A percentile compares a stretch with the other conserved stretches of the same genome.
phyloP scores from a whole-genome alignment of 495 filamentous ascomycete genomes.

The Recurvomyces mirabilis region DNA sequence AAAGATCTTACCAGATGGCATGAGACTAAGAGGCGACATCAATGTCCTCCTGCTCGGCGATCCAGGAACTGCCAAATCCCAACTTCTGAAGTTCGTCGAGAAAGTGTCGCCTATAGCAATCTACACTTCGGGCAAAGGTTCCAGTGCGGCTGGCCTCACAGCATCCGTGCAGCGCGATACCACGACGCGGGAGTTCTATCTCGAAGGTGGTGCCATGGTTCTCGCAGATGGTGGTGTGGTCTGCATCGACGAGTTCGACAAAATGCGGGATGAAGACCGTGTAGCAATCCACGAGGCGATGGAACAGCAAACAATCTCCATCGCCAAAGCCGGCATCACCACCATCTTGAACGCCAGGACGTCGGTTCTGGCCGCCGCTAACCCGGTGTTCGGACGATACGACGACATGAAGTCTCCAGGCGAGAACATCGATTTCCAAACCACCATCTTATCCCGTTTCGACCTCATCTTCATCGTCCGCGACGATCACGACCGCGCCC shows the following conservation, averaged over 20 bases:
- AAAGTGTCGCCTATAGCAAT: constrained; percentile 95
- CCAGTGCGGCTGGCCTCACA: constrained; percentile 94
- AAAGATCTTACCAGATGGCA: constrained; percentile 96
- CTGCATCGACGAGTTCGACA: constrained; percentile 99
- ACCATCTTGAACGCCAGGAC: constrained; percentile 96
- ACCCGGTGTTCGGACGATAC: constrained; percentile 95
- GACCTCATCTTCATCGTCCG: constrained; percentile 99
- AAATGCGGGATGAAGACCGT: constrained; percentile 98
- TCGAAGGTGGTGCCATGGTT: constrained; percentile 98
- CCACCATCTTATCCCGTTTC: constrained; percentile 94
- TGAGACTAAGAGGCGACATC: constrained; percentile 97
- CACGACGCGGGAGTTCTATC: constrained; percentile 88
- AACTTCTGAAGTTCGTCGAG: constrained; percentile 94
- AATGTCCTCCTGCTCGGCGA: constrained; percentile 97
- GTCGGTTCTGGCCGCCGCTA: constrained; percentile 89
- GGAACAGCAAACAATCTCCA: constrained; percentile 99
- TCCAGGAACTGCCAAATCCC: constrained; percentile 96
- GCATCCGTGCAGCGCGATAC: constrained; percentile 93
- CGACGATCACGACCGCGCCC: constrained; percentile 79
- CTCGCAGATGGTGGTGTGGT: constrained; percentile 95
- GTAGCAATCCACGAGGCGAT: constrained; percentile 99
- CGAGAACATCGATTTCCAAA: constrained; percentile 99
- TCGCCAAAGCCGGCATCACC: constrained; percentile 97
- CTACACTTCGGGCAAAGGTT: constrained; percentile 98
- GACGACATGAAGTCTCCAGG: constrained; percentile 96